A percentile compares a stretch with the other conserved stretches of the same genome.
These are phyloP conservation scores for Hibiscus trionum DNA, from an alignment of 345 rosid species.

Conservation along the genomic window DNA sequence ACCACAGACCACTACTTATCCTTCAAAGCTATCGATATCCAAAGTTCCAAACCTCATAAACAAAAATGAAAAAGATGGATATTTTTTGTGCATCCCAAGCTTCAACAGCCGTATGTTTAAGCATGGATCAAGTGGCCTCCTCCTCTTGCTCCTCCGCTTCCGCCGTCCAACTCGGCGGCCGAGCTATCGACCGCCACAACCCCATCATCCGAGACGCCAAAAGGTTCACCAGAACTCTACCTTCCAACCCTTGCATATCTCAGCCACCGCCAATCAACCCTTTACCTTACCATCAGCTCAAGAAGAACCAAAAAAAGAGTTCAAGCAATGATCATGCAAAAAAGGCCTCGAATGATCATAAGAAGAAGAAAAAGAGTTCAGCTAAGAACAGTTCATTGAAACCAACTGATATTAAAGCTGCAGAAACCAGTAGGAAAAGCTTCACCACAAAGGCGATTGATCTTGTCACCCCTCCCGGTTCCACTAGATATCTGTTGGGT, in stretches of 20 bases:
- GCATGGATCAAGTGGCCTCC: constrained; percentile 44
- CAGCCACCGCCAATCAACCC: constrained; percentile 37
- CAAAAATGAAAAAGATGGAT: constrained; percentile 37
- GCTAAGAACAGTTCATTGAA: constrained; percentile 14
- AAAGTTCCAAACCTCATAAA: neutral
- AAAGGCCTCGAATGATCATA: constrained; percentile 15
- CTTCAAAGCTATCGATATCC: constrained; percentile 12
- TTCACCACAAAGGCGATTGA: constrained; percentile 25
- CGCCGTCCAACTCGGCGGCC: constrained; percentile 35
- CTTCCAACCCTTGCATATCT: constrained; percentile 30
- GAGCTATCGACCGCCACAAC: constrained; percentile 80
- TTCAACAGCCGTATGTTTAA: constrained; percentile 63
- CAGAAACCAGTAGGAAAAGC: constrained; percentile 16
- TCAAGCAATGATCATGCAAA: constrained; percentile 17
- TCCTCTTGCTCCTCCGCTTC: constrained; percentile 23
- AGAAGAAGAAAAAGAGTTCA: constrained; percentile 35
- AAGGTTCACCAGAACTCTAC: constrained; percentile 39
- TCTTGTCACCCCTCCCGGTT: constrained; percentile 56
- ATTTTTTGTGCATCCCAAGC: constrained; percentile 83
- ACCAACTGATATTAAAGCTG: constrained; percentile 12
- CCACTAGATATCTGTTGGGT: constrained; percentile 62
- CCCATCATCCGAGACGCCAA: constrained; percentile 70
- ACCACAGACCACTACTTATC: constrained; percentile 19
- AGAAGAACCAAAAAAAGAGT: constrained; percentile 26
- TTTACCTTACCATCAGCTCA: constrained; percentile 34